Conservation (phyloP, 2,329 filamentous ascomycete species). For the Colletotrichum viniferum region DNA sequence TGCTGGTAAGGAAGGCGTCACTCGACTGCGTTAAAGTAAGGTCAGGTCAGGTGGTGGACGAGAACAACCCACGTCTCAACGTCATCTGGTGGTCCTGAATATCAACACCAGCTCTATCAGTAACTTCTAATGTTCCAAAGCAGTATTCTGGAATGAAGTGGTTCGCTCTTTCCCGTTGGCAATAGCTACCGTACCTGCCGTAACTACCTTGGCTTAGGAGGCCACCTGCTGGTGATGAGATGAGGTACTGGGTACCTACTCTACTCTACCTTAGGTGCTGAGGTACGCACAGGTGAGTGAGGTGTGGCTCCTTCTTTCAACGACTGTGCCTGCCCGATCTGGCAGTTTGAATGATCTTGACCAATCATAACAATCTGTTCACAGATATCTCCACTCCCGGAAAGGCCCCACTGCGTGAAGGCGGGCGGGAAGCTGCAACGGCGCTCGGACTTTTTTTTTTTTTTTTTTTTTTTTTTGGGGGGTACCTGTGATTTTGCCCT, state of each 20-base stretch:
- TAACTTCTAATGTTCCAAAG: not conserved
- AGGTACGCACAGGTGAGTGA: not conserved
- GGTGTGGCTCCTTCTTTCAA: not conserved
- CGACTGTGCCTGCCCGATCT: not conserved
- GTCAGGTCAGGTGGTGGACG: not conserved
- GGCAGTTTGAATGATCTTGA: not conserved
- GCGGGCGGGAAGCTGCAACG: conserved; percentile 3
- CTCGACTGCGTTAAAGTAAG: not conserved
- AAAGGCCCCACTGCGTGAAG: not conserved
- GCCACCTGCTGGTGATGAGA: not conserved
- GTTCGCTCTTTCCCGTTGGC: not conserved
- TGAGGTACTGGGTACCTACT: not conserved
- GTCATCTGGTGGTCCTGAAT: not conserved
- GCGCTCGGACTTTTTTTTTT: not conserved
- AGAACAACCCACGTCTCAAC: not conserved
- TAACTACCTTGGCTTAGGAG: not conserved
- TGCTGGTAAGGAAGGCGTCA: not conserved
- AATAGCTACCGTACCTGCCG: not conserved
- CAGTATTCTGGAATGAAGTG: not conserved
- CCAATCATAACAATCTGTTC: not conserved
- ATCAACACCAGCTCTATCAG: not conserved
- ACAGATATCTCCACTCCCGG: not conserved
- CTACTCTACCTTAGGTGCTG: too few relatives aligned
- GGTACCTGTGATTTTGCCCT: not conserved
- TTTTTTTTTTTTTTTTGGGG: not conserved